phyloP scores from a whole-genome alignment of 352 stramenopile genomes.

The Phytophthora boehmeriae region DNA sequence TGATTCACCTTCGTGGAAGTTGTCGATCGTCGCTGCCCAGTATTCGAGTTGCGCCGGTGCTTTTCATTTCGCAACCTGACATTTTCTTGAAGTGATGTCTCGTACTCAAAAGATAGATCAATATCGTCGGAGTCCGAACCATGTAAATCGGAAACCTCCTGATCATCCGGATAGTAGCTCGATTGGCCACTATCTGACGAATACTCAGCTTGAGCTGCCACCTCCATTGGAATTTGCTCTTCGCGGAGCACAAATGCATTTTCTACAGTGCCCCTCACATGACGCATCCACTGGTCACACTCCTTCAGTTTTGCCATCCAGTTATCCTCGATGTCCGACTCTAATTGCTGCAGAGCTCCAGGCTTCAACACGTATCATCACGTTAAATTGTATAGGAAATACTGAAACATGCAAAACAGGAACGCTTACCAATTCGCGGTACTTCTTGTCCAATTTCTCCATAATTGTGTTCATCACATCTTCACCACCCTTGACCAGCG shows the following conservation, averaged over 20 bases:
- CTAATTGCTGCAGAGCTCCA: constrained; percentile 29
- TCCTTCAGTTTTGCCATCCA: constrained; percentile 55
- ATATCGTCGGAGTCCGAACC: constrained; percentile 7
- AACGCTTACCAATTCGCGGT: constrained; percentile 44
- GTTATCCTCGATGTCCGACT: constrained; percentile 41
- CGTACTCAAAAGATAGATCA: constrained; percentile 28
- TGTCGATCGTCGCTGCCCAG: background rate
- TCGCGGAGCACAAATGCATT: constrained; percentile 34
- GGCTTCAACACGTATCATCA: constrained; percentile 15
- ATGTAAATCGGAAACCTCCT: background rate
- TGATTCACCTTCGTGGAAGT: constrained; percentile 1
- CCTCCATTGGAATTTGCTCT: constrained; percentile 19
- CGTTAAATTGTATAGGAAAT: background rate
- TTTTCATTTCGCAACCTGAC: constrained; percentile 1
- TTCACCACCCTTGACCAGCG: constrained; percentile 65
- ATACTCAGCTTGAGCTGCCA: constrained; percentile 13
- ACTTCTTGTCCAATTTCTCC: constrained; percentile 43
- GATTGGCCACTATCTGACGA: constrained; percentile 30
- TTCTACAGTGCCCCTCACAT: constrained; percentile 36
- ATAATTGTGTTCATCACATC: constrained; percentile 78
- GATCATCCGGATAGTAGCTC: constrained; percentile 15
- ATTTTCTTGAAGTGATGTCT: background rate
- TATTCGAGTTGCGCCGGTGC: constrained; percentile 1
- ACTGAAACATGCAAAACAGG: background rate
- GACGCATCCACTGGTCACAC: constrained; percentile 60